Evolutionary conservation across 306 rosid species (phyloP).

Genomic region (Quercus robur): DNA sequence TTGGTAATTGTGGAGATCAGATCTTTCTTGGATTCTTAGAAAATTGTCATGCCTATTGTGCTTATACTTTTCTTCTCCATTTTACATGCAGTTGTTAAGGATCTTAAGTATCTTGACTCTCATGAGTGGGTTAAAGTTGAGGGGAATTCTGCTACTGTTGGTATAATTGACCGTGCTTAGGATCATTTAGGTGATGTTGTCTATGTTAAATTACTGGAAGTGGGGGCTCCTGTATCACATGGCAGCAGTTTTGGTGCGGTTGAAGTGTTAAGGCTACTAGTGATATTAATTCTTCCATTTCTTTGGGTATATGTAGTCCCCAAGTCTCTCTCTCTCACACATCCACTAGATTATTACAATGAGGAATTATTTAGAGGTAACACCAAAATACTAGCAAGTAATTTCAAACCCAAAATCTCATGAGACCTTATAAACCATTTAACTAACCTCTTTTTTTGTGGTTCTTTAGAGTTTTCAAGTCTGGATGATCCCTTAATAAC

Average conservation of each 20-base stretch:
- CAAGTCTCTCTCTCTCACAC: too few relatives aligned
- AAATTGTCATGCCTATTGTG: not conserved
- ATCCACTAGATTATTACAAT: too few relatives aligned
- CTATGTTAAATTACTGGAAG: slow-evolving; percentile 85
- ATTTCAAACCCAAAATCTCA: too few relatives aligned
- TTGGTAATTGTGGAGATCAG: not conserved
- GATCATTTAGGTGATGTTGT: slow-evolving; percentile 96
- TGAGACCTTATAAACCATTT: too few relatives aligned
- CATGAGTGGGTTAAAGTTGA: slow-evolving; percentile 95
- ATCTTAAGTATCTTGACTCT: slow-evolving; percentile 69
- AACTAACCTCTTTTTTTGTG: too few relatives aligned
- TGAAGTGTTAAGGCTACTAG: slow-evolving; percentile 92
- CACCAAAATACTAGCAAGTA: too few relatives aligned
- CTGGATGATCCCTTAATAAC: too few relatives aligned
- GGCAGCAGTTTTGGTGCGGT: too few relatives aligned
- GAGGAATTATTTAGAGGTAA: too few relatives aligned
- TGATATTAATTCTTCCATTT: slow-evolving; percentile 75
- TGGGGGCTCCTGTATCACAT: slow-evolving; percentile 43
- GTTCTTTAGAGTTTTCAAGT: too few relatives aligned
- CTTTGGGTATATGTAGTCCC: too few relatives aligned
- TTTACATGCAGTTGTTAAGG: slow-evolving; percentile 59
- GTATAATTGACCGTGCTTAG: slow-evolving; percentile 90
- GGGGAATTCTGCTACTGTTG: slow-evolving; percentile 74
- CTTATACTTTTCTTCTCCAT: not conserved
- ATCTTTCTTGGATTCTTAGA: not conserved